Percentiles rank a stretch among this genome's conserved stretches.
These are phyloP conservation scores for Penicillium sp. DNA, from an alignment of 2,329 filamentous ascomycete genomes.

Conservation along the genomic window DNA sequence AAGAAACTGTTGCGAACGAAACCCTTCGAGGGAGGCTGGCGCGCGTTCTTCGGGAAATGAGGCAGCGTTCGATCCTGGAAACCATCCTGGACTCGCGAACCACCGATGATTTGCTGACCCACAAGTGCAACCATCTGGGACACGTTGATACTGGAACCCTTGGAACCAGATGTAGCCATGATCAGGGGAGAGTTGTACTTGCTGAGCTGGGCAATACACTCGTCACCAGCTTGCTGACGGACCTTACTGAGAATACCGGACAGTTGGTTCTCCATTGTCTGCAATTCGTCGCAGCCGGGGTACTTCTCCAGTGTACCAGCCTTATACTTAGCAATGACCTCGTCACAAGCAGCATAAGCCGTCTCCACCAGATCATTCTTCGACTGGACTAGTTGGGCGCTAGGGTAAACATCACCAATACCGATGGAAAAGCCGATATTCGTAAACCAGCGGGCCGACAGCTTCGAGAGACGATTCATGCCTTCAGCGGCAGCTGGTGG, in stretches of 20 bases:
- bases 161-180: conserved; percentile 97
- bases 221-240: conserved; percentile 84
- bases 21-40: conserved; percentile 91
- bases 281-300: conserved; percentile 85
- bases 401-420: conserved; percentile 90
- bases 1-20: conserved; percentile 99
- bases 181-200: conserved; percentile 89
- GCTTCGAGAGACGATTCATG: conserved; percentile 91
- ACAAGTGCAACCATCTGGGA: conserved; percentile 98
- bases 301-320: conserved; percentile 80
- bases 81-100: conserved; percentile 88
- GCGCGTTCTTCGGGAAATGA: conserved; percentile 91
- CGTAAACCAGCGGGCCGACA: conserved; percentile 85
- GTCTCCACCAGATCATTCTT: conserved; percentile 76
- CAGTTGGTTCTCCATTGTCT: conserved; percentile 87
- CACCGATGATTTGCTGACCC: conserved; percentile 96
- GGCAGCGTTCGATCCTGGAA: conserved; percentile 95
- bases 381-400: conserved; percentile 66
- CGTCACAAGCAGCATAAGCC: conserved; percentile 80
- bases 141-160: conserved; percentile 96
- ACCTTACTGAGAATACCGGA: conserved; percentile 92
- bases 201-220: conserved; percentile 88
- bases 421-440: conserved; percentile 96
- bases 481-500: conserved; percentile 83
- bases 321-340: conserved; percentile 81